phyloP scores from a whole-genome alignment of 176 grass and related monocot genomes.

The Cenchrus purpureus region DNA sequence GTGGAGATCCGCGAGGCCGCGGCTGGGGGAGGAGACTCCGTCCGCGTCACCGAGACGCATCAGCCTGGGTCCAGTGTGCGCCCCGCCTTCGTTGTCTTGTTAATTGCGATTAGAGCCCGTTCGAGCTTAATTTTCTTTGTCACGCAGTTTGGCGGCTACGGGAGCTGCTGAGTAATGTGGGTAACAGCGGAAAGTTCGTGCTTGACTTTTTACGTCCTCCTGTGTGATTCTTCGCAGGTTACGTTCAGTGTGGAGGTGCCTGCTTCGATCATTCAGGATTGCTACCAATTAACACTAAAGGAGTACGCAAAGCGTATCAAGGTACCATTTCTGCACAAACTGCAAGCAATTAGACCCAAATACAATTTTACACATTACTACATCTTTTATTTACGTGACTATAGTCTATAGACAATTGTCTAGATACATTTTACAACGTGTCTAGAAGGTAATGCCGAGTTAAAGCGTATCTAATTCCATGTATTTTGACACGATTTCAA shows the following conservation, averaged over 20 bases:
- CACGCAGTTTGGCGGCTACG: background rate
- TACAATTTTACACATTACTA: background rate
- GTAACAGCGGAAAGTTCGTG: background rate
- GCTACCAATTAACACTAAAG: slow-evolving; percentile 64
- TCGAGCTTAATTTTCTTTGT: background rate
- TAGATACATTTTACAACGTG: no score
- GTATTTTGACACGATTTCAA: no score
- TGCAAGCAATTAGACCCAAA: background rate
- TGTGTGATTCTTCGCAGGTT: slow-evolving; percentile 55
- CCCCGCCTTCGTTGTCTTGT: background rate
- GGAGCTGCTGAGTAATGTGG: background rate
- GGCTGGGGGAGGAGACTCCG: slow-evolving; percentile 42
- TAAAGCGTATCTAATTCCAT: no score
- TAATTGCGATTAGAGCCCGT: background rate
- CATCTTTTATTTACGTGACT: no score
- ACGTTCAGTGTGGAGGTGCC: slow-evolving; percentile 92
- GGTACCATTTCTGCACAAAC: slow-evolving; percentile 45
- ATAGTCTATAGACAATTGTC: no score
- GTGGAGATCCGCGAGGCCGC: slow-evolving; percentile 43
- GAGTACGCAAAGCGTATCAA: slow-evolving; percentile 76
- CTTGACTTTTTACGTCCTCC: background rate
- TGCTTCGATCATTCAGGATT: slow-evolving; percentile 63
- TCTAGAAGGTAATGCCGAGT: no score
- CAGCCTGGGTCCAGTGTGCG: slow-evolving; percentile 65
- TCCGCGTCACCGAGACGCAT: slow-evolving; percentile 56